Evolutionary conservation across 2,329 filamentous ascomycete genomes (phyloP), one percentile per base, ranked within the genome.

Genomic region (Proliferodiscus dingleyae): DNA sequence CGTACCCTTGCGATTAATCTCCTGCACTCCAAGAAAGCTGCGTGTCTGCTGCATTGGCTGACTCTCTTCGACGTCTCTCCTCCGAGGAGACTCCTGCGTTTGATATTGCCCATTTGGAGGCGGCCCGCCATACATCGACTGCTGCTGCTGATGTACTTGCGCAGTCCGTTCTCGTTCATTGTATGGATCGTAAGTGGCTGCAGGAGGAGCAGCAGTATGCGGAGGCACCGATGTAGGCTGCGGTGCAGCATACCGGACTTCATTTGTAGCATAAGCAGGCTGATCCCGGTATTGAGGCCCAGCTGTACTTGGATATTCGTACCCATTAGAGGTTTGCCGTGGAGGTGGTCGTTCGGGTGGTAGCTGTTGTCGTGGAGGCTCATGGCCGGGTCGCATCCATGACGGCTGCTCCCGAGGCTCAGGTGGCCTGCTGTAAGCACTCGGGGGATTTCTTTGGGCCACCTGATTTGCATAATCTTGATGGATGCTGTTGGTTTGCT

Each of bases 1-100:
- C 39, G 90, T 83, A 2, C 90, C 90, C 54, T 85, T 86, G 43
- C 88, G 81, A 60, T 89, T 89, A 49, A 84, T 83, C 46, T 87
- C 83, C 34, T 77, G 74, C 9, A 95, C 76, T 3, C 81, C 83
- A n/a, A 95, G 71, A 34, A 95, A 73, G 29, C 78, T 82, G 50
- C 86, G 68, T 42, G 77, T 74, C 29, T 79, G 73, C 32, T 79
- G 72, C 24, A 57, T 51, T 78, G 73, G 40, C 80, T 78, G 58
- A 68, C 74, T 45, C 75, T 77, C 41, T 76, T 79, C 53, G 64
- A 62, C 23, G 16, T 64, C 56, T 55, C 71, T 60, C 56, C 66
- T 61, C 47, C 68, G 59, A 49, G 74, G 61, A 34, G 67, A 66
- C 19, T 73, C 73, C 37, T 70, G 76, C 4, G 66, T 73, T 24